Base-by-base conservation (phyloP, 768 basidiomycete species). In the Mycena rosella region DNA sequence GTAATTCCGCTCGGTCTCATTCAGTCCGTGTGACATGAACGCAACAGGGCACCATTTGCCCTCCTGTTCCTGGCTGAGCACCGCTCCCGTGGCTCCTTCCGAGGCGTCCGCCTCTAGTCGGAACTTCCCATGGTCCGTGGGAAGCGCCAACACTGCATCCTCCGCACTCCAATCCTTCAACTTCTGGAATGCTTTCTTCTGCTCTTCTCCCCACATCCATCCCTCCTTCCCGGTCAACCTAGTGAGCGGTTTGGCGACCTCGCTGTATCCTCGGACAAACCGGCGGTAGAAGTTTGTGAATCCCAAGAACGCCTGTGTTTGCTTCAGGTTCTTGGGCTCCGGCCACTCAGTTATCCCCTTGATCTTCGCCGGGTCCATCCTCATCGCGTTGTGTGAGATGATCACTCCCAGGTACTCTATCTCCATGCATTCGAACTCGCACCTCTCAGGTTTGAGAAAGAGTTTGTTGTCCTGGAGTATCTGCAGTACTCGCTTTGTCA, bases 401-500 rank as follows among this genome's bases (percentile, higher is more conserved):
- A 63, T 58, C n/a, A 56, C 47, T 24, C 63, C 55, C 10, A 65
- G 63, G 29, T 65, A 65, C 17, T 65, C 55, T 68, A 76, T 48
- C 78, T 74, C 14, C 74, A 54, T 24, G 40, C 17, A 30, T 38
- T 63, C 44, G 18, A 63, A 63, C 42, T 54, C 51, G 36, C 61
- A 63, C 38, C 54, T 63, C n/a, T 45, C 27, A 1, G 51, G 61
- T 36, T 54, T 47, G 5, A 63, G 22, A 36, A 47, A 78, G 26
- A 60, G 49, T 47, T 49, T 61, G 32, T 51, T 18, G 1, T 62
- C 27, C 42, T 42, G 20, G 4, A 51, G 32, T 17, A 20, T 62
- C 22, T 73, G 10, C n/a, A 78, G 40, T 5, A 77, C 75, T n/a
- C 61, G 15, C 27, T 60, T 59, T 18, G 60, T 57, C 2, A 70